A percentile compares a stretch with the other conserved stretches of the same genome.
phyloP scores from a whole-genome alignment of 2,329 filamentous ascomycete species.

The Fusarium staphyleae region DNA sequence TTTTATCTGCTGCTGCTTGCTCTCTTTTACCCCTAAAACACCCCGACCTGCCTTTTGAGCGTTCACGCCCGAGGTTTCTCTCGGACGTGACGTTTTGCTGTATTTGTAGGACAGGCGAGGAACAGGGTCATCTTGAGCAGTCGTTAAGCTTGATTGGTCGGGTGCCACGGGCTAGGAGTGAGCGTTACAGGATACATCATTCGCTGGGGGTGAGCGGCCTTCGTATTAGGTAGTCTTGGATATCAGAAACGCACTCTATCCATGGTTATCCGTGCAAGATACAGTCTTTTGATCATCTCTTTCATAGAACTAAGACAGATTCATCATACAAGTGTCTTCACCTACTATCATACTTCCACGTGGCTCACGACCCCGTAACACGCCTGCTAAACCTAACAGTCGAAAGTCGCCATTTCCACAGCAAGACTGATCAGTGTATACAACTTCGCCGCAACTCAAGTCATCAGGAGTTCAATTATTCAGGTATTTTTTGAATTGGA shows the following conservation, averaged over 20 bases:
- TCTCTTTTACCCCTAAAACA: not conserved
- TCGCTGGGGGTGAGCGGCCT: slow-evolving; percentile 1
- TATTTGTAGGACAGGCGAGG: slow-evolving; percentile 22
- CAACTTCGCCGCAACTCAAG: not conserved
- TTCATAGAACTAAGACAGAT: slow-evolving; percentile 20
- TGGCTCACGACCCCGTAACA: not conserved
- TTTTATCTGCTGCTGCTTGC: not conserved
- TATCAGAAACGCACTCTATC: not conserved
- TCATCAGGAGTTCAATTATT: not conserved
- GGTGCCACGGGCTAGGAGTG: not conserved
- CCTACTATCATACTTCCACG: not conserved
- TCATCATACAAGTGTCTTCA: not conserved
- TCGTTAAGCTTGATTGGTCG: slow-evolving; percentile 3
- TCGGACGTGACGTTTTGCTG: slow-evolving; percentile 21
- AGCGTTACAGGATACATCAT: not conserved
- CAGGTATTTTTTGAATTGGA: slow-evolving; percentile 28
- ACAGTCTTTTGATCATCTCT: slow-evolving; percentile 1
- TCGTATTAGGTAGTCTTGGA: slow-evolving; percentile 13
- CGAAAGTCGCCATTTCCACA: too few relatives aligned
- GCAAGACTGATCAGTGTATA: too few relatives aligned
- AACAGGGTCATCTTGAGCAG: slow-evolving; percentile 8
- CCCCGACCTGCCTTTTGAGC: not conserved
- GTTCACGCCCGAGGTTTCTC: slow-evolving; percentile 9
- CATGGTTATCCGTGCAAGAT: not conserved
- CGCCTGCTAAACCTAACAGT: too few relatives aligned